Evolutionary conservation across 225 moss, liverwort and hornwort species (phyloP).

Genomic region (Sphagnum tenellum): DNA sequence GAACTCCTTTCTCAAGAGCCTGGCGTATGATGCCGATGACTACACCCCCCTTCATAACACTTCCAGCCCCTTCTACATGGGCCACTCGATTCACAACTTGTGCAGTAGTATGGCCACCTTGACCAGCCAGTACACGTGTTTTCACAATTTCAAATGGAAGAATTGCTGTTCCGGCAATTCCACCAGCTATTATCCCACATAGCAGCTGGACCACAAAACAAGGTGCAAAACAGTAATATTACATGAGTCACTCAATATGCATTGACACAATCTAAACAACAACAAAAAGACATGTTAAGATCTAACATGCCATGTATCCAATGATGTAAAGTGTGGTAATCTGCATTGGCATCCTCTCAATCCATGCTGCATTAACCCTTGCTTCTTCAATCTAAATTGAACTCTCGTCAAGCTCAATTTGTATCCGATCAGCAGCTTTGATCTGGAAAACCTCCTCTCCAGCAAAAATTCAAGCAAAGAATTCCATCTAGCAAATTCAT

Average conservation of each 20-base stretch:
- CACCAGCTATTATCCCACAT: constrained; percentile 83
- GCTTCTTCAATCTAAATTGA: no score
- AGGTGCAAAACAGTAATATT: background rate
- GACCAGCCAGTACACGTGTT: constrained; percentile 65
- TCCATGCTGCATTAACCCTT: background rate
- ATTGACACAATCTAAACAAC: background rate
- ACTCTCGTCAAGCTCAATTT: no score
- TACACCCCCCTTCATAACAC: constrained; percentile 30
- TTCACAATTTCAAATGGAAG: constrained; percentile 59
- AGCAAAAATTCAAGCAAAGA: no score
- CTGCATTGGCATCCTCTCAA: background rate
- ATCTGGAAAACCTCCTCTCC: no score
- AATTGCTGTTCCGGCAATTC: constrained; percentile 38
- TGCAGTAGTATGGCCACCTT: constrained; percentile 52
- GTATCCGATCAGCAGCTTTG: no score
- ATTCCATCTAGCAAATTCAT: no score
- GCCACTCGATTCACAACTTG: constrained; percentile 49
- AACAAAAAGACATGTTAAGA: background rate
- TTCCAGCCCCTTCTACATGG: constrained; percentile 54
- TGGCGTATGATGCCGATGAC: constrained; percentile 31
- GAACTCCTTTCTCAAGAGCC: constrained; percentile 66
- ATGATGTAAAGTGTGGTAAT: background rate
- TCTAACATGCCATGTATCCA: background rate
- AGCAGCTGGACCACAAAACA: constrained; percentile 37
- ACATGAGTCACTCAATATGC: no score